Base-by-base conservation (phyloP, 2,329 filamentous ascomycete species). In the Neoscytalidium dimidiatum region DNA sequence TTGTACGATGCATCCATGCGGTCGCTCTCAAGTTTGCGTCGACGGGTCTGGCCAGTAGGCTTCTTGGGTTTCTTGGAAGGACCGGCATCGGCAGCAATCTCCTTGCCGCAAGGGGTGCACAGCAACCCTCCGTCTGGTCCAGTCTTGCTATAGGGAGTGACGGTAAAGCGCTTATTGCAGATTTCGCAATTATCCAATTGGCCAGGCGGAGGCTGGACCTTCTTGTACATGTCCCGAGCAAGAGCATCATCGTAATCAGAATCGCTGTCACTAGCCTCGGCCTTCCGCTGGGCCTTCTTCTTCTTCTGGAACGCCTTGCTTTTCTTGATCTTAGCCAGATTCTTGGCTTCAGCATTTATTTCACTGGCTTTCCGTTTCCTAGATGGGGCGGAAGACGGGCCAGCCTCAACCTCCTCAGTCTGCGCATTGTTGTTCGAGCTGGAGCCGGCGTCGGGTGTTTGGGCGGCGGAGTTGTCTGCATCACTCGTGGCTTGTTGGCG, bases 101-200 rank as follows among this genome's bases (percentile, higher is more conserved):
- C 86, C 71, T 90, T 93, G 23, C 92, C 90, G 72, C 94, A 98
- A 23, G 91, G 88, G 3, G 84, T 84, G 74, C 94, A 98, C 1
- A 97, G 82, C n/a, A 98, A 82, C 17, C 92, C 92, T 3, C 94
- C 94, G n/a, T 90, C 84, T 0, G 92, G 90, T 0, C 91, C 92
- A 29, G 89, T 86, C 69, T 92, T 90, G 67, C 90, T 93, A 79
- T 97, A 97, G 0, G 92, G 86, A 0, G 94, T 97, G 49, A 98
- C 94, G 0, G 92, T 97, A 73, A 98, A 98, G 41, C 93, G 88
- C 75, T 95, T 96, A 48, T 85, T 84, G 76, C 94, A 98, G 3
- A 89, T 80, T 67, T 91, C 92, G 74, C 94, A 98, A 69, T 97
- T 94, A 68, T 91, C 92, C 73, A 94, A 86, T 76, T 98, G 94